Percentiles rank a stretch among this genome's conserved stretches.
phyloP scores from a whole-genome alignment of 2,329 filamentous ascomycete species.

The Botrytis fragariae region DNA sequence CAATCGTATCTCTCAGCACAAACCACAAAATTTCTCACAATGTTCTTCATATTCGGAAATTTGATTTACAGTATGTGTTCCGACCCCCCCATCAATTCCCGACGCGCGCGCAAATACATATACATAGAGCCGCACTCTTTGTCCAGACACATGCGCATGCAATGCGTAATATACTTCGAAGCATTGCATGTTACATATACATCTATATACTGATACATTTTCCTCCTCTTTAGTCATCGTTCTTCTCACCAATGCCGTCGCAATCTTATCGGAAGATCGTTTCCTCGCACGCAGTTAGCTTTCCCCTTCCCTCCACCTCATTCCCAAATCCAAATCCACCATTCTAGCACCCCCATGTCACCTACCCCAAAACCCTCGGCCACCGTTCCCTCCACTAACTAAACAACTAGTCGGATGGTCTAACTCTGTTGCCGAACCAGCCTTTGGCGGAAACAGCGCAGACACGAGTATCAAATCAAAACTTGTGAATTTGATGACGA shows the following conservation, averaged over 20 bases:
- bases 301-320: background rate
- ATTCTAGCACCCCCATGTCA: background rate
- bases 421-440: constrained; percentile 63
- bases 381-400: constrained; percentile 3
- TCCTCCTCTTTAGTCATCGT: constrained; percentile 59
- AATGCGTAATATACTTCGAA: background rate
- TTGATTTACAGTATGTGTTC: constrained; percentile 65
- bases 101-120: background rate
- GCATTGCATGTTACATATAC: background rate
- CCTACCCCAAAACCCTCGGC: background rate
- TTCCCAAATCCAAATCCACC: background rate
- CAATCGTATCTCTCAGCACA: background rate
- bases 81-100: background rate
- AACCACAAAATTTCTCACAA: constrained; percentile 43
- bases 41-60: constrained; percentile 66
- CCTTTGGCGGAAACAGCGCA: constrained; percentile 66
- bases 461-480: constrained; percentile 82
- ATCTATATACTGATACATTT: background rate
- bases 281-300: constrained; percentile 75
- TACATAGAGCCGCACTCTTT: background rate
- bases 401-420: constrained; percentile 72
- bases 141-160: background rate
- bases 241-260: constrained; percentile 90
- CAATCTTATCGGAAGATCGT: constrained; percentile 90
- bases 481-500: constrained; percentile 84